Base-by-base conservation (phyloP, 495 filamentous ascomycete species). In the Hypoxylon lenormandii region DNA sequence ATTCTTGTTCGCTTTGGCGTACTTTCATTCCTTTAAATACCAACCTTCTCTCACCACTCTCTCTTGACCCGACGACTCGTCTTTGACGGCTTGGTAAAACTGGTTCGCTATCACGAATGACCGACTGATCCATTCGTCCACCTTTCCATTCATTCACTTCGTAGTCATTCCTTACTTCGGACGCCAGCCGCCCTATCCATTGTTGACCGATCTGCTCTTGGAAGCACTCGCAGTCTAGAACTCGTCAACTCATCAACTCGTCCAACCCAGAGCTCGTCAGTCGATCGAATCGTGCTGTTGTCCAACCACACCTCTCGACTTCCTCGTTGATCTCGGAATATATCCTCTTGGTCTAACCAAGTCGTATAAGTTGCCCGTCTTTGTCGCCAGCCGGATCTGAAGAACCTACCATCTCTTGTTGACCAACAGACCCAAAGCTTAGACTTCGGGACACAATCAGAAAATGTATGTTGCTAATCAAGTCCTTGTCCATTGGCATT, bases 11-110 rank as follows among this genome's bases (percentile, higher is more conserved):
- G 66, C 66, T 51, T 74, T 52, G 70, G 60, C 72, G 57, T 60
- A 64, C 74, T 74, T 78, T 74, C 82, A 76, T 76, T 84, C 82
- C 74, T 77, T 78, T 60, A 69, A 72, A 72, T 65, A 62, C 64
- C 64, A 60, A 46, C 37, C 56, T 46, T 55, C 66, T 52, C 66
- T 42, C 70, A 52, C 66, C 30, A 11, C 67, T 60, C 59, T 60
- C 59, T 60, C 53, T 54, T 63, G 38, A 64, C 47, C 50, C 55
- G 57, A 3, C 62, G 19, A 59, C 51, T 51, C 51, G 16, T 40
- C 42, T 50, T 50, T 48, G 50, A 53, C 56, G 40, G 40, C 45
- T 60, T 66, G 36, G 60, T 21, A 56, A 66, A 18, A 47, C 22
- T 59, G 45, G 13, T 64, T 54, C 54, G 42, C 52, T 59, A 45